Percentiles rank a stretch among this genome's conserved stretches.
Evolutionary conservation across 164 flowering plant species (phyloP).

Genomic region (Nymphaea thermarum): DNA sequence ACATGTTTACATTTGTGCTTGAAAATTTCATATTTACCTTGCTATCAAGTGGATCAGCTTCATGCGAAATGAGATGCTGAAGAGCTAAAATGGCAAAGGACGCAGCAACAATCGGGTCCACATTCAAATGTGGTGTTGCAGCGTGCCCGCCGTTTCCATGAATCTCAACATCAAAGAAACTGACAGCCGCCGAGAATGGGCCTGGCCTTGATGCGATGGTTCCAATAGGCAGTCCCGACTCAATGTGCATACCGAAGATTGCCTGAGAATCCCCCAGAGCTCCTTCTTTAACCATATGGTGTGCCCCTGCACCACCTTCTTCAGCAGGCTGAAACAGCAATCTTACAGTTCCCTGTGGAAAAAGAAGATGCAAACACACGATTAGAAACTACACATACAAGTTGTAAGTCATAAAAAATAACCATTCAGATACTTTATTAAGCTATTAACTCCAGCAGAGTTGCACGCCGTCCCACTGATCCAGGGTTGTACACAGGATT

Average conservation of each 20-base stretch:
- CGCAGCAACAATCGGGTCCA: constrained; percentile 64
- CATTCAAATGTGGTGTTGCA: constrained; percentile 39
- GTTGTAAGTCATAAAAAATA: too few species aligned
- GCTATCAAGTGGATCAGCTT: constrained; percentile 62
- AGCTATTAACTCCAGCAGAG: not conserved
- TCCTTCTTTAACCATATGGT: constrained; percentile 67
- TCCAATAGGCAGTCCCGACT: constrained; percentile 37
- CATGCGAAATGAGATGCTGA: constrained; percentile 75
- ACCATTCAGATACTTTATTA: not conserved
- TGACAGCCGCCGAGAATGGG: constrained; percentile 47
- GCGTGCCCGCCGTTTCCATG: constrained; percentile 65
- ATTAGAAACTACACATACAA: not conserved
- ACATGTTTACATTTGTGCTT: too few species aligned
- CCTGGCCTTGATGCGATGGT: constrained; percentile 42
- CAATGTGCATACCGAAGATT: constrained; percentile 69
- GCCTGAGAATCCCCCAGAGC: constrained; percentile 70
- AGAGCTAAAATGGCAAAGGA: constrained; percentile 57
- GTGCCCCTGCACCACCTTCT: constrained; percentile 88
- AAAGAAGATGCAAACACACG: not conserved
- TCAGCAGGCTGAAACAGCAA: constrained; percentile 89
- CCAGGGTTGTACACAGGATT: too few species aligned
- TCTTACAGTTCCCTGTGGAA: constrained; percentile 59
- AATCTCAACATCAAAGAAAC: constrained; percentile 49
- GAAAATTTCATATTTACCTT: constrained; percentile 25
- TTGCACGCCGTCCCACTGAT: too few species aligned